Conservation (phyloP, 805 yeast genomes). For the Wickerhamiella siamensis region DNA sequence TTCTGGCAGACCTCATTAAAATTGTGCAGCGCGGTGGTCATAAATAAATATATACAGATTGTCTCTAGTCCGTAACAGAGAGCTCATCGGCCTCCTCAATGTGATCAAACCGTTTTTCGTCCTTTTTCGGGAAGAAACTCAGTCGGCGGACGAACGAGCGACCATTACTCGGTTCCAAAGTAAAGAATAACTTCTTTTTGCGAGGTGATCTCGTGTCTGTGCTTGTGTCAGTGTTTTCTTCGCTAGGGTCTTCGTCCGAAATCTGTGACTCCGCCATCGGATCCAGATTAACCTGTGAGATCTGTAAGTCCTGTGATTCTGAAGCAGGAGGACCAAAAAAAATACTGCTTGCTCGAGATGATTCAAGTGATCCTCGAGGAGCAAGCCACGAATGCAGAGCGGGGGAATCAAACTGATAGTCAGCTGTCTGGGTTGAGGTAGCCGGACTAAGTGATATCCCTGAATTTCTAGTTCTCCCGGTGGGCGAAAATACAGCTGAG, state of each 20-base stretch:
- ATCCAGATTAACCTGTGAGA: background rate
- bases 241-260: background rate
- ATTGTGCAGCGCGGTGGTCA: constrained; percentile 55
- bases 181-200: background rate
- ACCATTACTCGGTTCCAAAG: background rate
- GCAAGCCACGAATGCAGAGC: constrained; percentile 2
- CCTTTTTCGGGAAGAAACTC: background rate
- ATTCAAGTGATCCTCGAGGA: constrained; percentile 1
- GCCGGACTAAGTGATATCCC: background rate
- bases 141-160: constrained; percentile 1
- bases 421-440: background rate
- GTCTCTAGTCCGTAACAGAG: background rate
- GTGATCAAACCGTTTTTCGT: background rate
- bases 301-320: background rate
- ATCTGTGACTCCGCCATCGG: background rate
- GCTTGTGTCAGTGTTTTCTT: background rate
- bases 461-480: background rate
- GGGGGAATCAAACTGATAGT: background rate
- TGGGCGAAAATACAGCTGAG: background rate
- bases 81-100: background rate
- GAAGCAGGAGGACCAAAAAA: background rate
- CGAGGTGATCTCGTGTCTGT: background rate
- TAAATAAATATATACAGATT: background rate
- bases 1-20: constrained; percentile 82
- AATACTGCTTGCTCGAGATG: constrained; percentile 1